Conservation (phyloP, 768 basidiomycete species). For the Ephemerocybe angulata region DNA sequence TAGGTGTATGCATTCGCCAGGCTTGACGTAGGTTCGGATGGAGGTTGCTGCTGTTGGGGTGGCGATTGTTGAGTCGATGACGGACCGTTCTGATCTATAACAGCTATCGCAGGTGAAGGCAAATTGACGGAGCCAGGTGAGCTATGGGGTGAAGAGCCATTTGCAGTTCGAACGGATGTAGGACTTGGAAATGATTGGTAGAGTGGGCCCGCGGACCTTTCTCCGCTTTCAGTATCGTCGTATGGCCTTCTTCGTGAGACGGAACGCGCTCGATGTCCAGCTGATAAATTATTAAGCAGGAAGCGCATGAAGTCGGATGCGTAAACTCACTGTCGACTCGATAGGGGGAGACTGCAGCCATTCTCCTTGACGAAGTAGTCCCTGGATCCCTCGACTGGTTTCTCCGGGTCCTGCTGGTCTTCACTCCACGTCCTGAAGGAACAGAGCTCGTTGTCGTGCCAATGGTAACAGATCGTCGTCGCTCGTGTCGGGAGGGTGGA, state of each 20-base stretch:
- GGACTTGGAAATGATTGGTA: constrained; percentile 59
- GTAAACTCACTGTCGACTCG: constrained; percentile 58
- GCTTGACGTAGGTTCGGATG: constrained; percentile 52
- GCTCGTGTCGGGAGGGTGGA: constrained; percentile 40
- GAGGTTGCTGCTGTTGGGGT: constrained; percentile 25
- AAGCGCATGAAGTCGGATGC: not conserved
- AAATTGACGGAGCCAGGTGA: constrained; percentile 71
- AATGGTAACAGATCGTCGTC: constrained; percentile 56
- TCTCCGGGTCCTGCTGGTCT: constrained; percentile 46
- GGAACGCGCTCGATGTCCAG: constrained; percentile 69
- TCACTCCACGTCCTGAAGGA: constrained; percentile 40
- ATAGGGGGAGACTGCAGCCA: constrained; percentile 60
- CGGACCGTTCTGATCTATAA: constrained; percentile 31
- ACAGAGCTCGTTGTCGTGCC: constrained; percentile 34
- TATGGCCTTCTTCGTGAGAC: constrained; percentile 70
- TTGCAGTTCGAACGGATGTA: constrained; percentile 23
- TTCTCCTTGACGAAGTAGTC: constrained; percentile 44
- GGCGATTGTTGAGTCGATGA: constrained; percentile 14
- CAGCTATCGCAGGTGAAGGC: constrained; percentile 64
- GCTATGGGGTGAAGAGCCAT: constrained; percentile 68
- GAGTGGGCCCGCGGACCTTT: constrained; percentile 40
- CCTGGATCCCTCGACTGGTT: constrained; percentile 59
- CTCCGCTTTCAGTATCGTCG: constrained; percentile 57
- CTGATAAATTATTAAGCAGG: constrained; percentile 23
- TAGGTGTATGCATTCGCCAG: constrained; percentile 43